A percentile compares a stretch with the other conserved stretches of the same genome.
Evolutionary conservation across 345 rosid genomes (phyloP).

Genomic region (Populus deltoides): DNA sequence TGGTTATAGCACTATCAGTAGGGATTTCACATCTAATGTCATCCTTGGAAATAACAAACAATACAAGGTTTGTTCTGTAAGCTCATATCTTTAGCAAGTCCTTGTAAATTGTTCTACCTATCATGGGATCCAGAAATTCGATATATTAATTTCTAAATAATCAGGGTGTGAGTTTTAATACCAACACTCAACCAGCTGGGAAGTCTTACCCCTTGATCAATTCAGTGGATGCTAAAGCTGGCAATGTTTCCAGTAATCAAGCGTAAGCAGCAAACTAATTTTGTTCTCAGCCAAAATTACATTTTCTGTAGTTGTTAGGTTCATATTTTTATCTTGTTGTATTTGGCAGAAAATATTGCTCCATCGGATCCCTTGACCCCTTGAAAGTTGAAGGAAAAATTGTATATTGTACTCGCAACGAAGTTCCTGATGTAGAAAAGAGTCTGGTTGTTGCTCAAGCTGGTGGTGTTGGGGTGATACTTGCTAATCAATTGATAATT

Average conservation of each 20-base stretch:
- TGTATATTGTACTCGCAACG: constrained; percentile 5
- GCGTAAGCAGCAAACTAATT: neutral
- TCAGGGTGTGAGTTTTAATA: constrained; percentile 18
- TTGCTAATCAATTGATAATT: no score
- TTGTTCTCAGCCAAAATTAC: neutral
- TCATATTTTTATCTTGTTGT: no score
- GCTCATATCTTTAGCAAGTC: no score
- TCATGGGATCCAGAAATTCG: no score
- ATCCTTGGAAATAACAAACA: constrained; percentile 16
- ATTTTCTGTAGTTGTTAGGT: no score
- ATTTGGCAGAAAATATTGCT: neutral
- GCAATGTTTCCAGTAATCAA: neutral
- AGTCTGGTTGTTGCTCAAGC: neutral
- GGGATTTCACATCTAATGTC: constrained; percentile 9
- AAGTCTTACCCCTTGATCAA: constrained; percentile 12
- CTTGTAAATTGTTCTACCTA: no score
- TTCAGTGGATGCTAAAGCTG: constrained; percentile 9
- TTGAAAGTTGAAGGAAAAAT: neutral
- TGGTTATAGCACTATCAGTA: constrained; percentile 18
- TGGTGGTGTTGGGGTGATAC: neutral
- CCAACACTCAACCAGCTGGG: neutral
- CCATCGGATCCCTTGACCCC: neutral
- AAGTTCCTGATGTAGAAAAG: neutral
- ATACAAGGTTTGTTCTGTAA: constrained; percentile 3
- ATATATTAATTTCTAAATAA: no score